Base-by-base conservation (phyloP, 768 basidiomycete species). In the Mycena vitilis region DNA sequence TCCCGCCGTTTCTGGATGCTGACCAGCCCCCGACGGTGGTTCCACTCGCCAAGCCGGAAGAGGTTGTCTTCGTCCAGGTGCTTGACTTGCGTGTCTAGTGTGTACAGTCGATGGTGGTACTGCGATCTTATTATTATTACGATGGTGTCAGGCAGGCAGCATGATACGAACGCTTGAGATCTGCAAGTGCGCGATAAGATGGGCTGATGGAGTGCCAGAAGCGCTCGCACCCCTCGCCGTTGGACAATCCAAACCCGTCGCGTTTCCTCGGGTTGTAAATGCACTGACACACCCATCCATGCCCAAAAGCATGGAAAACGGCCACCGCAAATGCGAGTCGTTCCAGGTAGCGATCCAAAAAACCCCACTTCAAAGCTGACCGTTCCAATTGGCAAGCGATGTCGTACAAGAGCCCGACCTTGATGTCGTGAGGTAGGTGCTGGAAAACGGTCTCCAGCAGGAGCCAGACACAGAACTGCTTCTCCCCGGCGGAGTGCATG, bases 281-380 rank as follows among this genome's bases (percentile, higher is more conserved):
- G 2, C 81, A 22, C 49, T 81, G 80, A 60, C 81, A 82, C 12
- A 78, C 71, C 81, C 82, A 82, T 44, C 79, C 76, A 62, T 84
- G 83, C 1, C 81, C 79, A 65, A 79, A 83, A 0, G 79, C 79
- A 75, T 84, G 82, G 68, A 83, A 80, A 0, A 81, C 79, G 1
- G 80, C 77, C 1, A 79, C 77, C 3, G 73, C 77, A 54, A 78
- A 82, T 2, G 52, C 23, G 5, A 83, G 59, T 0, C 76, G 71
- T 8, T 66, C n/a, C 4, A 76, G 48, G 23, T 76, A 69, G 4
- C 73, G 63, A 1, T 67, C 52, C 1, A 80, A 42, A 60, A 81
- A 79, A 6, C 71, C 72, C 70, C 74, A 75, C 49, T 75, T 77
- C 4, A 68, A 38, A 25, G 73, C 76, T 44, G 74, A 75, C 13